These are phyloP conservation scores for Xylaria acuta DNA, from an alignment of 495 filamentous ascomycete species.

Conservation along the genomic window DNA sequence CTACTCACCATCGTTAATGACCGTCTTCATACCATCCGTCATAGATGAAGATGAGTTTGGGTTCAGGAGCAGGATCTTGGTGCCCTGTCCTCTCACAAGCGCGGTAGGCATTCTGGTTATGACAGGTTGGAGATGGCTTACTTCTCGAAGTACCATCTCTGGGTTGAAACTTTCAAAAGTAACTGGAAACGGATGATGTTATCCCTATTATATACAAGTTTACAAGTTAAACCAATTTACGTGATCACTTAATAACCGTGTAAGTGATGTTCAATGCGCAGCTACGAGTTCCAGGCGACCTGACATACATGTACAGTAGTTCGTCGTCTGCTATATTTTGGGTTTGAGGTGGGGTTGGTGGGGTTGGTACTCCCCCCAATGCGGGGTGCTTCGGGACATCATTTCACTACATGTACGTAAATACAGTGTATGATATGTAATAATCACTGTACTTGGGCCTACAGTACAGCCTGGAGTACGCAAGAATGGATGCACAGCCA, in stretches of 20 bases:
- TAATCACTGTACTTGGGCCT: not conserved
- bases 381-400: not conserved
- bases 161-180: not conserved
- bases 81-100: constrained; percentile 38
- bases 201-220: not conserved
- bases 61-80: constrained; percentile 80
- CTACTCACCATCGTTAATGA: constrained; percentile 57
- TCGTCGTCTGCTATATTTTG: not conserved
- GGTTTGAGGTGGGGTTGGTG: constrained; percentile 11
- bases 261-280: too few species aligned
- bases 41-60: constrained; percentile 86
- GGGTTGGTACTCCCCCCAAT: not conserved
- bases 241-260: not conserved
- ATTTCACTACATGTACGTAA: not conserved
- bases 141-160: not conserved
- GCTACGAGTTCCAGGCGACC: too few species aligned
- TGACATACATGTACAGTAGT: too few species aligned
- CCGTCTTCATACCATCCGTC: constrained; percentile 74
- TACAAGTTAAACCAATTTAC: not conserved
- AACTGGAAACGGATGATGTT: not conserved
- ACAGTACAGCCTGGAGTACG: not conserved
- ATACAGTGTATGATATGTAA: not conserved
- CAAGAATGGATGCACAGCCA: constrained; percentile 17
- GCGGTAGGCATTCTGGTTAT: constrained; percentile 9
- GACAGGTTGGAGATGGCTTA: not conserved